phyloP scores from a whole-genome alignment of 1,284 basidiomycete genomes.

The Paramarasmius palmivorus region DNA sequence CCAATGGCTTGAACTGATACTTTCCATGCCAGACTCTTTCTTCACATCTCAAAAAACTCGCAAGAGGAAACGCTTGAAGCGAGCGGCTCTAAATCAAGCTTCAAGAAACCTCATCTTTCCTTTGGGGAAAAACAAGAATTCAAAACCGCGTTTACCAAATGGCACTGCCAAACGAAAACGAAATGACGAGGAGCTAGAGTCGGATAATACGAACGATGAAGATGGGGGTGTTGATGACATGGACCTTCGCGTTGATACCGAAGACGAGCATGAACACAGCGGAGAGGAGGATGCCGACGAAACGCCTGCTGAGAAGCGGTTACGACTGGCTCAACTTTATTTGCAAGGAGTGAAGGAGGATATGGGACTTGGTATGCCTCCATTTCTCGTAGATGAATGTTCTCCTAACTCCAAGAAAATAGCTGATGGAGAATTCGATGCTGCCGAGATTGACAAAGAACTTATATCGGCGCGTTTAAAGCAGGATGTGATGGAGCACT shows the following conservation, averaged over 20 bases:
- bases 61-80: slow-evolving; percentile 16
- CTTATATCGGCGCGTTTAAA: slow-evolving; percentile 88
- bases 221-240: slow-evolving; percentile 74
- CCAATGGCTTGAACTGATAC: neutral
- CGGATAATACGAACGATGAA: slow-evolving; percentile 61
- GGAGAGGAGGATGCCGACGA: slow-evolving; percentile 85
- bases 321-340: slow-evolving; percentile 90
- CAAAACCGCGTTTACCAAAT: slow-evolving; percentile 4
- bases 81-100: slow-evolving; percentile 2
- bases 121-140: neutral
- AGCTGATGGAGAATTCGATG: slow-evolving; percentile 89
- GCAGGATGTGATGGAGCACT: slow-evolving; percentile 85
- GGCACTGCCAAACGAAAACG: slow-evolving; percentile 3
- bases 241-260: slow-evolving; percentile 63
- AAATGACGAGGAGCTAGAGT: slow-evolving; percentile 73
- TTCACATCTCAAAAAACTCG: slow-evolving; percentile 17
- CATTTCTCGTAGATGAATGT: slow-evolving; percentile 1
- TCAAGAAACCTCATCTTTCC: neutral
- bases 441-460: slow-evolving; percentile 91
- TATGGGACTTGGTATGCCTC: slow-evolving; percentile 55
- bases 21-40: slow-evolving; percentile 17
- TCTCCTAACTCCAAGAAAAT: slow-evolving; percentile 9
- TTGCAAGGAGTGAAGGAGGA: slow-evolving; percentile 82
- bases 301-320: slow-evolving; percentile 92
- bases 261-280: slow-evolving; percentile 58